These are phyloP conservation scores for Rhizopogon salebrosus DNA, from an alignment of 768 basidiomycete genomes.

Conservation along the genomic window DNA sequence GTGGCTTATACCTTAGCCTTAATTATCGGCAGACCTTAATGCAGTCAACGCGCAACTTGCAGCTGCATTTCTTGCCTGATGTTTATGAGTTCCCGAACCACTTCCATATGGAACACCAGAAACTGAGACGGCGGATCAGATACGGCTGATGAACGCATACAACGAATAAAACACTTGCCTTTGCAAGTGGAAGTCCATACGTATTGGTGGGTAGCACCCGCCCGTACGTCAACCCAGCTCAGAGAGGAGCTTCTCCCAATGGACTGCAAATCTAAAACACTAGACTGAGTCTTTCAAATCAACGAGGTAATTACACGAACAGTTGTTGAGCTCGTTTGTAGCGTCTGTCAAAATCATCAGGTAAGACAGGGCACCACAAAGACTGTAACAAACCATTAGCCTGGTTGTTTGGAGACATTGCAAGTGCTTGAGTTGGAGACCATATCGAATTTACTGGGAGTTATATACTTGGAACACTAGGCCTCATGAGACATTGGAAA, in stretches of 20 bases:
- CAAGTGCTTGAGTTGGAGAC: constrained; percentile 8
- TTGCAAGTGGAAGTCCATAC: constrained; percentile 58
- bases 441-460: constrained; percentile 11
- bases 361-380: too few species aligned
- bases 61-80: constrained; percentile 43
- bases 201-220: constrained; percentile 40
- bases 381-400: not conserved
- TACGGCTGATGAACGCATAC: not conserved
- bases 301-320: constrained; percentile 20
- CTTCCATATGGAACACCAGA: constrained; percentile 42
- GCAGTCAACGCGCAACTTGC: constrained; percentile 28
- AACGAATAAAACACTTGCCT: constrained; percentile 32
- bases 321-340: constrained; percentile 36
- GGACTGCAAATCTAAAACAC: constrained; percentile 48
- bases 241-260: constrained; percentile 36
- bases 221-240: constrained; percentile 47
- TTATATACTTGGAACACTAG: constrained; percentile 18
- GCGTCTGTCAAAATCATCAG: constrained; percentile 15
- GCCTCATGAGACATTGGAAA: not conserved
- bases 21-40: constrained; percentile 24
- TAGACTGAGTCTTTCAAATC: not conserved
- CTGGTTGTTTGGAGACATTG: constrained; percentile 16
- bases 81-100: constrained; percentile 48
- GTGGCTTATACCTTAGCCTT: constrained; percentile 5
- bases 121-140: constrained; percentile 33